These are phyloP conservation scores for Orbilia blumenaviensis DNA, from an alignment of 2,329 filamentous ascomycete species.

Conservation along the genomic window DNA sequence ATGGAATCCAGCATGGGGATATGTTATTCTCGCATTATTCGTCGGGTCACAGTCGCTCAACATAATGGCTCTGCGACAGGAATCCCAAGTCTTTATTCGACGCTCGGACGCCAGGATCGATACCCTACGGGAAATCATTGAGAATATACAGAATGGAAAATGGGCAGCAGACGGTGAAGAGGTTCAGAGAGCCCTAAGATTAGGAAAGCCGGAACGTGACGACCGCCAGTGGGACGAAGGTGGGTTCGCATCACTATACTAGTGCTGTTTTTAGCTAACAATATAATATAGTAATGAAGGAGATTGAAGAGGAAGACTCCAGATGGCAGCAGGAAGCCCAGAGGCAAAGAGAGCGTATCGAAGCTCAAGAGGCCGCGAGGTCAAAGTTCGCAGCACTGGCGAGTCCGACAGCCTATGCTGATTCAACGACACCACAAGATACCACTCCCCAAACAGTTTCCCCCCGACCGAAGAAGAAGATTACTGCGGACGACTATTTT, in stretches of 20 bases:
- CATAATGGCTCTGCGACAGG: constrained; percentile 81
- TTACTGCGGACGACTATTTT: constrained; percentile 44
- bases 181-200: constrained; percentile 82
- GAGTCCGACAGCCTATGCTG: constrained; percentile 28
- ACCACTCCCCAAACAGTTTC: not conserved
- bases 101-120: constrained; percentile 81
- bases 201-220: constrained; percentile 78
- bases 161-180: constrained; percentile 70
- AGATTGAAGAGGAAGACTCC: constrained; percentile 72
- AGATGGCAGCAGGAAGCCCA: constrained; percentile 62
- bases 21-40: constrained; percentile 73
- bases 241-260: constrained; percentile 61
- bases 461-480: constrained; percentile 33
- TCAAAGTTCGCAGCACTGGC: constrained; percentile 47
- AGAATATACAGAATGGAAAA: constrained; percentile 75
- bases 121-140: constrained; percentile 77
- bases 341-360: constrained; percentile 22
- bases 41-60: constrained; percentile 97
- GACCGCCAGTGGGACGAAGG: constrained; percentile 83
- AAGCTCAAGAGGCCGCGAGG: constrained; percentile 55
- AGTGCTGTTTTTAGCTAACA: constrained; percentile 10
- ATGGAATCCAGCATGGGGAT: constrained; percentile 50
- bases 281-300: constrained; percentile 67
- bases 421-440: not conserved
- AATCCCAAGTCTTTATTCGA: constrained; percentile 76